These are phyloP conservation scores for Xylaria sp. DNA, from an alignment of 2,329 filamentous ascomycete species.

Conservation along the genomic window DNA sequence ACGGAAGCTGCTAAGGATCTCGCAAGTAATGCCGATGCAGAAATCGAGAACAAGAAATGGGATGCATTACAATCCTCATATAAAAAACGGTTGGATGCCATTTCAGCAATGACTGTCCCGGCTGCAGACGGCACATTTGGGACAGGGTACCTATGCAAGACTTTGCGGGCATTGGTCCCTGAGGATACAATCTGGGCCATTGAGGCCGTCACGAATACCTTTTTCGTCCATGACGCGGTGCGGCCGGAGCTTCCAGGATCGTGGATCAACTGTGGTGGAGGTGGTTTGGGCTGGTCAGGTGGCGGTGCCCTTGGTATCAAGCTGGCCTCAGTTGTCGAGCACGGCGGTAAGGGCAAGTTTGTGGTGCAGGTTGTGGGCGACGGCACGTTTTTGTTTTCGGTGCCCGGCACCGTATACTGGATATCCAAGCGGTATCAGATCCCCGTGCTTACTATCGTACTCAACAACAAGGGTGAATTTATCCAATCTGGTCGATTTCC, in stretches of 20 bases:
- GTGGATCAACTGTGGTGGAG: conserved; percentile 65
- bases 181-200: conserved; percentile 74
- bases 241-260: conserved; percentile 64
- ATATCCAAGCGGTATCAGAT: conserved; percentile 64
- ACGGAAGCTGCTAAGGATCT: conserved; percentile 60
- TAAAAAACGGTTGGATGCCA: conserved; percentile 65
- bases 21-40: conserved; percentile 53
- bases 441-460: conserved; percentile 63
- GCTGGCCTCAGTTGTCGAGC: conserved; percentile 55
- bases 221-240: conserved; percentile 74
- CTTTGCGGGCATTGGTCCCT: conserved; percentile 52
- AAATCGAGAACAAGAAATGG: conserved; percentile 57
- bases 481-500: neutral
- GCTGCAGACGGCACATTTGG: conserved; percentile 71
- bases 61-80: conserved; percentile 67
- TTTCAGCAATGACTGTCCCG: conserved; percentile 67
- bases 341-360: conserved; percentile 58
- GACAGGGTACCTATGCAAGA: conserved; percentile 57
- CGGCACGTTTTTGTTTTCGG: conserved; percentile 65
- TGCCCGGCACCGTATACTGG: conserved; percentile 67
- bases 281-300: conserved; percentile 64
- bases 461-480: conserved; percentile 64
- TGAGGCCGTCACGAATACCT: conserved; percentile 78
- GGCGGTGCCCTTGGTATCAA: conserved; percentile 63
- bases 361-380: conserved; percentile 68